A percentile compares a stretch with the other conserved stretches of the same genome.
Evolutionary conservation across 495 filamentous ascomycete species (phyloP).

Genomic region (Ascobolus immersus): DNA sequence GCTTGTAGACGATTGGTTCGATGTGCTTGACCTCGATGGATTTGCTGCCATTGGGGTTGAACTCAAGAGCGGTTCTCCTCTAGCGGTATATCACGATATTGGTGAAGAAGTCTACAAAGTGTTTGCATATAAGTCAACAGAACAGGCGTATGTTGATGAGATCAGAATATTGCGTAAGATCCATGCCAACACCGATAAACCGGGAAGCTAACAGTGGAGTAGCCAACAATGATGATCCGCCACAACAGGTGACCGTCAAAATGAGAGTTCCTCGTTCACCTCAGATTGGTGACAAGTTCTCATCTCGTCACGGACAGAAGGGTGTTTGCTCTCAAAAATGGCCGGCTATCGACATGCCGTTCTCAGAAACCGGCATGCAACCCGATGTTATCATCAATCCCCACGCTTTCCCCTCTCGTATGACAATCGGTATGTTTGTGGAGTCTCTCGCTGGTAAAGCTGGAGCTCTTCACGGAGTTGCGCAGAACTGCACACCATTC

Average conservation of each 20-base stretch:
- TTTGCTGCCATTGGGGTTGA: conserved; percentile 51
- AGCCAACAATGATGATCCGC: conserved; percentile 50
- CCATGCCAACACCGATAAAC: not conserved
- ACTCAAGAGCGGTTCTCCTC: conserved; percentile 51
- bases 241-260: conserved; percentile 70
- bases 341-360: conserved; percentile 85
- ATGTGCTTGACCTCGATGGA: conserved; percentile 60
- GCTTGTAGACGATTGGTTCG: conserved; percentile 36
- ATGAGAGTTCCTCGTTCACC: conserved; percentile 72
- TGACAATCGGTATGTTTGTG: conserved; percentile 99
- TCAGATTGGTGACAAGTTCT: conserved; percentile 95
- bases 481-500: conserved; percentile 88
- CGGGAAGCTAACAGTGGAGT: conserved; percentile 26
- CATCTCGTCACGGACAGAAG: conserved; percentile 92
- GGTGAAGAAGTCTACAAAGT: conserved; percentile 59
- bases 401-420: conserved; percentile 98
- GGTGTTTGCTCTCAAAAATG: conserved; percentile 94
- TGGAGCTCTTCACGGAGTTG: conserved; percentile 74
- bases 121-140: conserved; percentile 74
- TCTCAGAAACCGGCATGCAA: conserved; percentile 88
- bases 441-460: conserved; percentile 91
- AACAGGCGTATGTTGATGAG: conserved; percentile 72
- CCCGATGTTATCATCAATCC: conserved; percentile 98
- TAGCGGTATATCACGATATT: conserved; percentile 78
- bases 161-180: conserved; percentile 57